phyloP scores from a whole-genome alignment of 1,284 basidiomycete genomes.

The Omphalotus olearius region DNA sequence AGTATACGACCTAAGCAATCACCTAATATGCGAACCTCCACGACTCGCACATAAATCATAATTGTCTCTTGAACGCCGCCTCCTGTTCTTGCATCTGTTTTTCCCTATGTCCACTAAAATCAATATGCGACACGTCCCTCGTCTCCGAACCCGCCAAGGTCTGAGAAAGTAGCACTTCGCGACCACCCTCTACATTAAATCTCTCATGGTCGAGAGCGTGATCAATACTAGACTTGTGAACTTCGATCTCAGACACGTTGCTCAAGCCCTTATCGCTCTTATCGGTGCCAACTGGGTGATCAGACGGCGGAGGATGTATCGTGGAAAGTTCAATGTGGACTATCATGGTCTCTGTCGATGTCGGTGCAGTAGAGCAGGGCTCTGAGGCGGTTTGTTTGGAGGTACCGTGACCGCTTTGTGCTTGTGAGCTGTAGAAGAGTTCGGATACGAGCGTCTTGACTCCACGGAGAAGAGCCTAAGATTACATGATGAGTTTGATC shows the following conservation, averaged over 20 bases:
- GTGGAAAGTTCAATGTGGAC: slow-evolving; percentile 9
- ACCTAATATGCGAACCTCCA: too few species aligned
- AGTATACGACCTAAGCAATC: too few species aligned
- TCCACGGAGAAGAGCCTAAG: slow-evolving; percentile 10
- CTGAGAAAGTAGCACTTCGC: not conserved
- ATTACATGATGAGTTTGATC: not conserved
- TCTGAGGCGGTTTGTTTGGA: not conserved
- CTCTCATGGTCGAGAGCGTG: too few species aligned
- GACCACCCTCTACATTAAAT: not conserved
- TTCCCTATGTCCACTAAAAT: not conserved
- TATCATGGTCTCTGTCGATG: not conserved
- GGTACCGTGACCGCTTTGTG: not conserved
- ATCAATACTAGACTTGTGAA: not conserved
- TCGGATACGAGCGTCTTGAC: slow-evolving; percentile 4
- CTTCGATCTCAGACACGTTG: not conserved
- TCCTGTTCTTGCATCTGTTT: not conserved
- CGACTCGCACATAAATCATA: slow-evolving; percentile 2
- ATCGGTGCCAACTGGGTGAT: not conserved
- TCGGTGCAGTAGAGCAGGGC: not conserved
- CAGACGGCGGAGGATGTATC: not conserved
- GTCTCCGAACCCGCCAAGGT: too few species aligned
- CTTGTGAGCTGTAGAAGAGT: not conserved
- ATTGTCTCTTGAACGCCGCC: slow-evolving; percentile 2
- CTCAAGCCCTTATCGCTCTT: not conserved
- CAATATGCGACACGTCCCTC: not conserved